Percentiles rank a stretch among this genome's conserved stretches.
phyloP scores from a whole-genome alignment of 2,329 filamentous ascomycete species.

The Stemphylium lycopersici region DNA sequence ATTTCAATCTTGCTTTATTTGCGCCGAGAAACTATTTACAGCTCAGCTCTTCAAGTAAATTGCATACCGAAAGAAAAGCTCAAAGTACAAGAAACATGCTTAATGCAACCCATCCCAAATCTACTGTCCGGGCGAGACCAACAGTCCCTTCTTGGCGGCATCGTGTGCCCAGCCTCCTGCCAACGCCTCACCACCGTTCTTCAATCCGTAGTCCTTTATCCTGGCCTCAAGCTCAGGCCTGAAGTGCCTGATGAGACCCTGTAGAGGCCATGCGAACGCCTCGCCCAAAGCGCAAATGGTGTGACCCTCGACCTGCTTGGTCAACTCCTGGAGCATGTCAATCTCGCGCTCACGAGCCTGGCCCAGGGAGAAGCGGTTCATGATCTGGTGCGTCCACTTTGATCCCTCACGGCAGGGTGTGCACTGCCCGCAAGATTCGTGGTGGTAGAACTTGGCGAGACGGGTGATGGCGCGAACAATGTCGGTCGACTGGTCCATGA shows the following conservation, averaged over 20 bases:
- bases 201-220: slow-evolving; percentile 78
- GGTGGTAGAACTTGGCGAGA: slow-evolving; percentile 95
- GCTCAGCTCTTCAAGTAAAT: slow-evolving; percentile 28
- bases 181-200: slow-evolving; percentile 74
- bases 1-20: slow-evolving; percentile 31
- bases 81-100: slow-evolving; percentile 22
- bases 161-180: slow-evolving; percentile 88
- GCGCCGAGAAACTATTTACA: slow-evolving; percentile 46
- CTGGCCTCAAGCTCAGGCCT: slow-evolving; percentile 91
- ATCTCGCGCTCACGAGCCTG: slow-evolving; percentile 90
- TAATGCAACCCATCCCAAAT: slow-evolving; percentile 29
- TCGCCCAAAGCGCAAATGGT: slow-evolving; percentile 98
- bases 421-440: slow-evolving; percentile 98
- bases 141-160: slow-evolving; percentile 75
- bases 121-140: slow-evolving; percentile 87
- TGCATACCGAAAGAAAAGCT: slow-evolving; percentile 12
- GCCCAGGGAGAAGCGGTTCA: slow-evolving; percentile 93
- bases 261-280: slow-evolving; percentile 97
- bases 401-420: slow-evolving; percentile 98
- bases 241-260: slow-evolving; percentile 98
- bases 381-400: slow-evolving; percentile 99
- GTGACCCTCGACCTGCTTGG: slow-evolving; percentile 99
- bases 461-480: slow-evolving; percentile 93
- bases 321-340: slow-evolving; percentile 98
- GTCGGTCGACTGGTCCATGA: slow-evolving; percentile 98